Percentiles rank a stretch among this genome's conserved stretches.
Conservation (phyloP, 345 rosid genomes). For the Boechera divaricarpa region DNA sequence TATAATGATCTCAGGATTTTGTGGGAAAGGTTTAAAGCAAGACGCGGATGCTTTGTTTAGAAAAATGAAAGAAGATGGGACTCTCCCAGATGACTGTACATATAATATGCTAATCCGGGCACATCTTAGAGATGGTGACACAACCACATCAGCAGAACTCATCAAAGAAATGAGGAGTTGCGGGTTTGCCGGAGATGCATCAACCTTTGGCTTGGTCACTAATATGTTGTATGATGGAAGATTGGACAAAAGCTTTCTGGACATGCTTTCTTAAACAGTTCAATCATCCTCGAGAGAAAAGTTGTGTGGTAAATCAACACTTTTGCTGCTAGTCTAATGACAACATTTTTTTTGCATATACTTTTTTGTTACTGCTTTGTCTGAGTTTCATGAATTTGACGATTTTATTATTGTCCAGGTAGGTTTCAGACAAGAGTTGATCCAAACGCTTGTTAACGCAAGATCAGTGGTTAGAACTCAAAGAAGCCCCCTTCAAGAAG, state of each 20-base stretch:
- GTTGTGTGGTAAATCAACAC: not conserved
- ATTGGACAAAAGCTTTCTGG: not conserved
- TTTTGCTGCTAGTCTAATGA: not conserved
- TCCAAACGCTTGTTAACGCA: not conserved
- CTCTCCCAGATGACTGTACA: not conserved
- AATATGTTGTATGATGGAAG: not conserved
- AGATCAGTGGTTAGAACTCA: not conserved
- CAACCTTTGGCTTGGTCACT: not conserved
- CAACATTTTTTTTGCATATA: not conserved
- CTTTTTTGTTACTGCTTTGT: not conserved
- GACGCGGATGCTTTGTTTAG: not conserved
- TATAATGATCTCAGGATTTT: not conserved
- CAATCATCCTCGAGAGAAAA: not conserved
- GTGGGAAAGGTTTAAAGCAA: not conserved
- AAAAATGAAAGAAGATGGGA: not conserved
- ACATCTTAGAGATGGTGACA: not conserved
- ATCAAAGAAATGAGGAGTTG: not conserved
- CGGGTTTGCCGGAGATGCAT: not conserved
- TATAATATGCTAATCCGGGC: not conserved
- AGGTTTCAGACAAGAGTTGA: not conserved
- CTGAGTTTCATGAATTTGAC: not conserved
- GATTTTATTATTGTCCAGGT: not conserved
- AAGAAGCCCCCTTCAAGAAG: not conserved
- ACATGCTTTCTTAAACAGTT: not conserved
- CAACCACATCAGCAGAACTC: not conserved